Evolutionary conservation across 345 rosid genomes (phyloP).

Genomic region (Salix suchowensis): DNA sequence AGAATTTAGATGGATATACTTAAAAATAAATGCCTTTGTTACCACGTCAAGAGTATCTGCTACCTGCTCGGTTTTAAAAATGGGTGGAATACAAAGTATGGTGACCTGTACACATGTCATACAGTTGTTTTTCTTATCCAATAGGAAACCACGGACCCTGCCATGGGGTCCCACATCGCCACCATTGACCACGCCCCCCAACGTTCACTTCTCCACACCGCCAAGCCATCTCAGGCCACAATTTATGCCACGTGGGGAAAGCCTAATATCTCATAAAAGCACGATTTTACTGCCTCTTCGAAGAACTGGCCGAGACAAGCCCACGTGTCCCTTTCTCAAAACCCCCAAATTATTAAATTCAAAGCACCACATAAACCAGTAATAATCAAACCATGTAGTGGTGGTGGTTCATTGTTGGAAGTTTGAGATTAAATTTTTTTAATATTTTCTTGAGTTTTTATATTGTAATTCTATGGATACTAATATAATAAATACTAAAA

Average conservation of each 20-base stretch:
- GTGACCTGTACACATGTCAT: not conserved
- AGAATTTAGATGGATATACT: too few species aligned
- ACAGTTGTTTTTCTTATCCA: not conserved
- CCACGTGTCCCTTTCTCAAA: conserved; percentile 5
- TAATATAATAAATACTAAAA: too few species aligned
- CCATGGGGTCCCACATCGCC: not conserved
- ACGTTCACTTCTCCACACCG: not conserved
- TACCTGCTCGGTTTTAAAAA: not conserved
- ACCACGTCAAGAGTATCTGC: too few species aligned
- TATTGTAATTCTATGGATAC: rapidly evolving
- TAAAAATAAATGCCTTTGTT: too few species aligned
- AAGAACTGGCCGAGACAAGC: not conserved
- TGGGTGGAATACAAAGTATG: not conserved
- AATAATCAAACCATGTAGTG: too few species aligned
- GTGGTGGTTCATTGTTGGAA: too few species aligned
- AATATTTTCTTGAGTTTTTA: too few species aligned
- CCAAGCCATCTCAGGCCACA: conserved; percentile 8
- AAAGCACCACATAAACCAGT: not conserved
- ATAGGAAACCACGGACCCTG: not conserved
- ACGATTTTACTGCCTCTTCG: not conserved
- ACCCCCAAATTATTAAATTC: not conserved
- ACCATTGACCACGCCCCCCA: not conserved
- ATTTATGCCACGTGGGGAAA: not conserved
- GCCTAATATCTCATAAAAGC: not conserved
- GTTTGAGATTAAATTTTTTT: too few species aligned